These are phyloP conservation scores for Xylariaceae sp. DNA, from an alignment of 2,329 filamentous ascomycete genomes.

Conservation along the genomic window DNA sequence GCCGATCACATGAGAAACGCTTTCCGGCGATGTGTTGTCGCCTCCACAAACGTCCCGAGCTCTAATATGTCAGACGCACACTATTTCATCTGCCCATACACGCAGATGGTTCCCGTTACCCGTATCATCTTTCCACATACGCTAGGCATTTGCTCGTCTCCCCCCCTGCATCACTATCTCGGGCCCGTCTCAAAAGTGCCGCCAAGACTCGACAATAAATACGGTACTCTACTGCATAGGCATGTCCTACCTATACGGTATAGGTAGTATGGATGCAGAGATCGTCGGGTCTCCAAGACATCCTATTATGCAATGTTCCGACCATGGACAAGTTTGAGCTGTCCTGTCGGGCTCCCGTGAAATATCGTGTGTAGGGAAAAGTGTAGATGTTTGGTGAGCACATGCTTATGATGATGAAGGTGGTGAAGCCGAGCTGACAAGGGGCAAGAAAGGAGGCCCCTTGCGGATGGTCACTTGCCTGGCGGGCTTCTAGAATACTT, in stretches of 20 bases:
- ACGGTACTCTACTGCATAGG: background rate
- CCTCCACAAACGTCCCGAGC: conserved; percentile 16
- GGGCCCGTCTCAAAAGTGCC: conserved; percentile 7
- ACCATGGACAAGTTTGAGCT: background rate
- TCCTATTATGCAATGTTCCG: background rate
- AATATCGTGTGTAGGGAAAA: background rate
- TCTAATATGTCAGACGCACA: conserved; percentile 1
- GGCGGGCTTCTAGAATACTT: conserved; percentile 21
- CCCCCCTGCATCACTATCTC: conserved; percentile 11
- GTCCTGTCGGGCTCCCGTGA: conserved; percentile 2
- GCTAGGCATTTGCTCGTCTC: conserved; percentile 4
- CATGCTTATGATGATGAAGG: too few species aligned
- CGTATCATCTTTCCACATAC: conserved; percentile 11
- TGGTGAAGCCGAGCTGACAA: conserved; percentile 6
- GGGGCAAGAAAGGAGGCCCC: conserved; percentile 3
- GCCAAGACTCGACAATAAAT: conserved; percentile 10
- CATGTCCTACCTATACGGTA: background rate
- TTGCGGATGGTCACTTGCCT: conserved; percentile 3
- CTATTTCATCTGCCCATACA: conserved; percentile 1
- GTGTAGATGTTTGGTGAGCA: background rate
- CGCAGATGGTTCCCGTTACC: conserved; percentile 8
- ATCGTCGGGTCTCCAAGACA: conserved; percentile 4
- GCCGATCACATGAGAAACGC: conserved; percentile 19
- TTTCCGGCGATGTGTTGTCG: conserved; percentile 19
- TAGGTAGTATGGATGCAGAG: conserved; percentile 9